A percentile compares a stretch with the other conserved stretches of the same genome.
Conservation (phyloP, 176 grass and related monocot species). For the Elymus sibiricus region DNA sequence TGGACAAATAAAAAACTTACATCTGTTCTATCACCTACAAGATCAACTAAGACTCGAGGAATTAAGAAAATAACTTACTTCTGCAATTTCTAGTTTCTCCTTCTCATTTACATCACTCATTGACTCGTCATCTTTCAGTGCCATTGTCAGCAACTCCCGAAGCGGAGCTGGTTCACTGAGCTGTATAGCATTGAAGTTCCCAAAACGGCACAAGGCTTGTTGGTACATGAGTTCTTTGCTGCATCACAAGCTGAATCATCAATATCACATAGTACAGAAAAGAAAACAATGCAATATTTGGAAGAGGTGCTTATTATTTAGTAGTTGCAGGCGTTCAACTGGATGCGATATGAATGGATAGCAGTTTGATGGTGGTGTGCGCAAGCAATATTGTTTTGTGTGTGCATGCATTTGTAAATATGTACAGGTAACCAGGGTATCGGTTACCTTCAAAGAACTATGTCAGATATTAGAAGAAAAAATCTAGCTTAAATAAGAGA, state of each 20-base stretch:
- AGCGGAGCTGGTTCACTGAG: slow-evolving; percentile 85
- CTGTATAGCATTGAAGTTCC: slow-evolving; percentile 91
- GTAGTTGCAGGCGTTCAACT: neutral
- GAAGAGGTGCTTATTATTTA: neutral
- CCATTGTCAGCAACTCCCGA: slow-evolving; percentile 72
- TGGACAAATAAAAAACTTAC: neutral
- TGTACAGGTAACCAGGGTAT: neutral
- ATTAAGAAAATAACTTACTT: slow-evolving; percentile 46
- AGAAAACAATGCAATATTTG: slow-evolving; percentile 18
- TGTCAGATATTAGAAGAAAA: neutral
- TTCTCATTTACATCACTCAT: slow-evolving; percentile 48
- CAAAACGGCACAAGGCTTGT: slow-evolving; percentile 76
- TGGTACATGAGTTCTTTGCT: slow-evolving; percentile 99
- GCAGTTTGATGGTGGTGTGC: neutral
- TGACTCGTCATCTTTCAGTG: slow-evolving; percentile 69
- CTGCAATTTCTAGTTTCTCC: slow-evolving; percentile 80
- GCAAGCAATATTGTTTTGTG: neutral
- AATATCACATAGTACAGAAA: slow-evolving; percentile 11
- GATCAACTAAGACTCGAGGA: neutral
- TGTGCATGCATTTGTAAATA: neutral
- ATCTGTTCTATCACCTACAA: neutral
- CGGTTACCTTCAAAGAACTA: neutral
- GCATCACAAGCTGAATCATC: slow-evolving; percentile 32
- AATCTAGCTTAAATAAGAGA: slow-evolving; percentile 4
- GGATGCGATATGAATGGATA: slow-evolving; percentile 3